Base-by-base conservation (phyloP, 106 monocot species). In the Hemerocallis citrina region DNA sequence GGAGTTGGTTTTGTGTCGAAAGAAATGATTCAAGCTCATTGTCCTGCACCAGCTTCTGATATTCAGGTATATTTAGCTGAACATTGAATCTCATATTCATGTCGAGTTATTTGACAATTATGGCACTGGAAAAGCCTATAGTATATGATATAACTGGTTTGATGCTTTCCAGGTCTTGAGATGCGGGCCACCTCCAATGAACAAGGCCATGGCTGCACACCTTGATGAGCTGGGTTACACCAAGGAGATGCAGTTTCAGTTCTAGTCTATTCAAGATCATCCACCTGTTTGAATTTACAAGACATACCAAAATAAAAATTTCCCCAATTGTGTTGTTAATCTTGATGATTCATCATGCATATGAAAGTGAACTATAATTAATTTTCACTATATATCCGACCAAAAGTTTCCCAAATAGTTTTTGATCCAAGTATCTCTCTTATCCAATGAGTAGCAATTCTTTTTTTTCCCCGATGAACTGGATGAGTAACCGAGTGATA, bases 231-330 rank as follows among this genome's bases (percentile, higher is more conserved):
- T 92, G 15, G 92, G 92, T 16, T 92, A 92, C 76, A 65, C 88
- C 22, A 88, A 84, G 66, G 88, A 92, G 70, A 92, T 92, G 88
- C 92, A 88, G 44, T 92, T 92, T 73, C 92, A 92, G 74, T 88
- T 92, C 68, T 92, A 76, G 61, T 7, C 29, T 33, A 20, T 13
- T 44, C 19, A 5, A 6, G 4, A 27, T 24, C 50, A 50, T 50
- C 28, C 11, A 27, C 1, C 24, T 41, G 6, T 17, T 45, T 50
- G 1, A 13, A 10, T 50, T 25, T 11, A 25, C 9, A 22, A 8
- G 20, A 47, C n/a, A 27, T 1, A 50, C 25, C 15, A 50, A 47
- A 50, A 25, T 4, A 15, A 50, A 50, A 17, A 4, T 27, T 50
- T 11, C n/a, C 28, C 47, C 6, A 1, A 17, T 13, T 50, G 50